phyloP scores from a whole-genome alignment of 495 filamentous ascomycete species.

The Aspergillus ellipticus region DNA sequence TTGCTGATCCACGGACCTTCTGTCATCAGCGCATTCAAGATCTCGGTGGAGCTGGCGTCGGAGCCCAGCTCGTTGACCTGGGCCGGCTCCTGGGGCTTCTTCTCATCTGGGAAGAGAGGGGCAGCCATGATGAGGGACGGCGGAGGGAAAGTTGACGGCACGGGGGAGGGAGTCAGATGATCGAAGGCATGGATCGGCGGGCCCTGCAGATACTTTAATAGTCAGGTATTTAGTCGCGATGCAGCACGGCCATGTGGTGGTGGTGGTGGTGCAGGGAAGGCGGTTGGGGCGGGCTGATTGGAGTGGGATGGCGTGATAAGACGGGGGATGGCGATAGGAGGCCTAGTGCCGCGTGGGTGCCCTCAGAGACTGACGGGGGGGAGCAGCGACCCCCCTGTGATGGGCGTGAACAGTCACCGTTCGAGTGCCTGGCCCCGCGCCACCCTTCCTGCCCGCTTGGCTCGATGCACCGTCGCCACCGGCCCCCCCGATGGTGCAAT shows the following conservation, averaged over 20 bases:
- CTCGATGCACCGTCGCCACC: no score
- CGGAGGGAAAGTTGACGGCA: no score
- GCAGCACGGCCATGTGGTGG: no score
- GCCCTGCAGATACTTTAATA: background rate
- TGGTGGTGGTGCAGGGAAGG: background rate
- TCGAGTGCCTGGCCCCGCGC: no score
- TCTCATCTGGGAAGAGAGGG: background rate
- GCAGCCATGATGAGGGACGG: background rate
- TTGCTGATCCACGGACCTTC: constrained; percentile 15
- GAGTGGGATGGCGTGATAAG: background rate
- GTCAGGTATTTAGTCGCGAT: background rate
- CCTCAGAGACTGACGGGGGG: no score
- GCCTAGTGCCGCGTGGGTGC: no score
- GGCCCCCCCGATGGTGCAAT: no score
- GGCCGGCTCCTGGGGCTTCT: background rate
- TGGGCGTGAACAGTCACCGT: no score
- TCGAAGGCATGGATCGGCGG: background rate
- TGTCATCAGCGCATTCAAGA: constrained; percentile 24
- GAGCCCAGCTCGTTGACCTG: background rate
- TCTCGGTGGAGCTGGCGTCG: constrained; percentile 18
- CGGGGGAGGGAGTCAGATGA: no score
- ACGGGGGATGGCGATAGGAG: background rate
- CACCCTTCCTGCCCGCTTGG: no score
- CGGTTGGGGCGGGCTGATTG: background rate
- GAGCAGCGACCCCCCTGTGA: no score